Evolutionary conservation across 1,139 yeast species (phyloP), one percentile per base, ranked within the genome.

Genomic region (Kodamaea derodonti): DNA sequence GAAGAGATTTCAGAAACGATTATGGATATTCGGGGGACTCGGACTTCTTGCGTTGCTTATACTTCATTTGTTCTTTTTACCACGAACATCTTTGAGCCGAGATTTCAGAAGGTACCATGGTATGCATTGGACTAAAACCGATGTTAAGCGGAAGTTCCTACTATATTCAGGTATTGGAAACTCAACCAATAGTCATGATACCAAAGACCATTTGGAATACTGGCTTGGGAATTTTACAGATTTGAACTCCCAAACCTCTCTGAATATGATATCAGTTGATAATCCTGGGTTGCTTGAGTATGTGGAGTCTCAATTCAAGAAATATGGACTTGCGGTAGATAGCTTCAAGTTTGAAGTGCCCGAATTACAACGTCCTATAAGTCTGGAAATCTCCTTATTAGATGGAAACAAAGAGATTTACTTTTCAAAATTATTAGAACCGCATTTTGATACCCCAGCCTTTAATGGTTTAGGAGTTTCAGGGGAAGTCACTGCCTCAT

Each of bases 51-150:
- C 74, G 37, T 62, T 75, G 30, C 60, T 78, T 10, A 65, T 78
- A 3, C 76, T 84, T 47, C 77, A 84, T 36, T 64, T 87, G 33
- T 78, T 85, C 1, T 90, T 90, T 52, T 65, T 88, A 20, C 97
- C 97, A 2, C 62, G 97, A 39, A 87, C 97, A 1, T 85, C 96
- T 2, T 63, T 87, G 14, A 78, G 84, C 35, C 68, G 97, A 43
- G 97, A 90, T 56, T 78, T 85, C 54, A 72, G 92, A 47, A 62
- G 95, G 36, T 60, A 86, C 49, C 87, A 87, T 56, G 78, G 80
- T 15, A 71, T 81, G 18, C 72, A 62, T 36, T 51, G 82, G 33
- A 79, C 88, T 3, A 73, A 71, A 40, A 69, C 75, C n/a, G 92
- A 83, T 42, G 72, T 80, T 20, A 74, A 79, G 45, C 57, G 90